Evolutionary conservation across 208 protist species (phyloP).

Genomic region (Borovskyia barvae): DNA sequence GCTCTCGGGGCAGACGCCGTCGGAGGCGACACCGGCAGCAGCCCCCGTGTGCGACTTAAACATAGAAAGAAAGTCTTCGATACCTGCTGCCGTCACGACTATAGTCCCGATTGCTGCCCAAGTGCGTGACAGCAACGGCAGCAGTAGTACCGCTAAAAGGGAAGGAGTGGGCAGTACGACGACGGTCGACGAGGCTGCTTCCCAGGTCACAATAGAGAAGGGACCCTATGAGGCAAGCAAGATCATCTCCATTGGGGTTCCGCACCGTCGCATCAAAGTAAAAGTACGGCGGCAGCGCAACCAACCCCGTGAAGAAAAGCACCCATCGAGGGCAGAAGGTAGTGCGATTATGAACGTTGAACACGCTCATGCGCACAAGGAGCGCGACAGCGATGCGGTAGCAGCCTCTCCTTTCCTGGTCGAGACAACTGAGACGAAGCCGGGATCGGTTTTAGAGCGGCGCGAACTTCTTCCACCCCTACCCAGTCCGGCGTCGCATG

Average conservation of each 20-base stretch:
- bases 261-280: constrained; percentile 14
- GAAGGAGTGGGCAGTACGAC: no score
- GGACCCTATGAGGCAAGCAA: background rate
- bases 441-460: background rate
- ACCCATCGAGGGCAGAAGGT: no score
- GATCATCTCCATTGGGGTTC: constrained; percentile 8
- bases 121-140: background rate
- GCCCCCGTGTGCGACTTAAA: background rate
- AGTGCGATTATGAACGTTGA: no score
- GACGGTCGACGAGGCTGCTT: no score
- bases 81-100: no score
- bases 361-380: no score
- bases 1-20: background rate
- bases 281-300: constrained; percentile 20
- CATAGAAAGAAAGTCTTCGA: background rate
- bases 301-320: no score
- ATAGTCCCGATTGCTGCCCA: no score
- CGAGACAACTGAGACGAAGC: no score
- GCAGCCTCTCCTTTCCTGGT: no score
- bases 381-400: constrained; percentile 6
- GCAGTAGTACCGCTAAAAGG: no score
- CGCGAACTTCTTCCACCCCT: constrained; percentile 17
- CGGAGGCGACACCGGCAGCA: background rate
- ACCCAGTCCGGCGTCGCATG: constrained; percentile 12
- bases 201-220: no score